Evolutionary conservation across 2,329 filamentous ascomycete genomes (phyloP).

Genomic region (Fusarium acutatum): DNA sequence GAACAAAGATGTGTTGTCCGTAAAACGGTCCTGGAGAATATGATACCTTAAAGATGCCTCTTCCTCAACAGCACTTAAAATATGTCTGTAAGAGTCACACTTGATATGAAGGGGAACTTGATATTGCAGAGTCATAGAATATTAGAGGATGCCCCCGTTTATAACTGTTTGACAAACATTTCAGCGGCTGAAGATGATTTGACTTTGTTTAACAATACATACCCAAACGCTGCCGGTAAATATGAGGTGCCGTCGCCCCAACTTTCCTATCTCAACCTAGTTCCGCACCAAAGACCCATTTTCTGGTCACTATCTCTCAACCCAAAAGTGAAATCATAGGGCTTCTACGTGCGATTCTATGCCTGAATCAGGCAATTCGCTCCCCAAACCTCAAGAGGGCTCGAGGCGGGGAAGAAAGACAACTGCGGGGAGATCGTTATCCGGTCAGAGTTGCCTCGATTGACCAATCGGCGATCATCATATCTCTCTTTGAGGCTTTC

Average conservation of each 20-base stretch:
- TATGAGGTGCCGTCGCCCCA: slow-evolving; percentile 21
- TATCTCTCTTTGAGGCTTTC: neutral
- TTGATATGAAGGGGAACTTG: neutral
- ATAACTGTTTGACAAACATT: neutral
- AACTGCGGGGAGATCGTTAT: slow-evolving; percentile 17
- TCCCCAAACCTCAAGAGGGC: slow-evolving; percentile 6
- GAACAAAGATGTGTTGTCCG: neutral
- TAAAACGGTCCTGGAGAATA: neutral
- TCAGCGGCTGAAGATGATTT: neutral
- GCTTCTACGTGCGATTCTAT: slow-evolving; percentile 14
- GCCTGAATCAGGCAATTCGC: slow-evolving; percentile 18
- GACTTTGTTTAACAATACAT: neutral
- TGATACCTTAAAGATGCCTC: neutral
- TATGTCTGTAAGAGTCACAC: neutral
- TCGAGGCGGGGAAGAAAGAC: slow-evolving; percentile 9
- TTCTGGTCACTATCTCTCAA: neutral
- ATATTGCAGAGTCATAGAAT: neutral
- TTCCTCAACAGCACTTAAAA: neutral
- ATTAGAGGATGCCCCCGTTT: neutral
- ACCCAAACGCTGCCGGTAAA: neutral
- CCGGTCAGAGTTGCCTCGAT: neutral
- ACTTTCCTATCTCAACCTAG: slow-evolving; percentile 36
- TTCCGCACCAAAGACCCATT: slow-evolving; percentile 10
- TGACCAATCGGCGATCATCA: slow-evolving; percentile 11
- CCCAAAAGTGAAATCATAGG: neutral